Percentiles rank a stretch among this genome's conserved stretches.
Evolutionary conservation across 169 alveolate genomes (phyloP).

Genomic region (Eimeria acervulina): DNA sequence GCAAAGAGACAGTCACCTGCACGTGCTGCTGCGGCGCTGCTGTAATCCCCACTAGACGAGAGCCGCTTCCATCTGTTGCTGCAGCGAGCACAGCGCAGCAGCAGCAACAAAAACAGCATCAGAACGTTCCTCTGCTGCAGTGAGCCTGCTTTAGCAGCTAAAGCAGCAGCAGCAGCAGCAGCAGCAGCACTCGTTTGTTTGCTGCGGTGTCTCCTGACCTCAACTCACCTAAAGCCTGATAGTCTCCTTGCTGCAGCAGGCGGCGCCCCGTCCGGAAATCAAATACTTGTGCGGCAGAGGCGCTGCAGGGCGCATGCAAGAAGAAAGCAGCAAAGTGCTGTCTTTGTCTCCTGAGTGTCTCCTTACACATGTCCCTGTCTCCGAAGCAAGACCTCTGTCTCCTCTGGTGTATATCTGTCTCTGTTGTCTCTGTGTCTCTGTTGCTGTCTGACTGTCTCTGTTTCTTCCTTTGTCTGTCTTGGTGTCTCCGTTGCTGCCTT

Average conservation of each 20-base stretch:
- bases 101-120: neutral
- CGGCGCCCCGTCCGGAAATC: neutral
- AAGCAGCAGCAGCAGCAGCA: slow-evolving; percentile 9
- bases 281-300: neutral
- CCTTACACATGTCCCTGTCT: too few species aligned
- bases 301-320: slow-evolving; percentile 23
- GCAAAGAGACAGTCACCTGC: neutral
- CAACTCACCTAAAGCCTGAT: neutral
- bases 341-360: neutral
- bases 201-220: too few species aligned
- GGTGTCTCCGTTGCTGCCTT: neutral
- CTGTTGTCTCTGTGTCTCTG: neutral
- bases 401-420: neutral
- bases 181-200: too few species aligned
- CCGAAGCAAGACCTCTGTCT: neutral
- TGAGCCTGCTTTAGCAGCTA: too few species aligned
- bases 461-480: neutral
- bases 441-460: neutral
- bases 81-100: neutral
- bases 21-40: neutral
- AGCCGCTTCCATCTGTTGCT: slow-evolving; percentile 61
- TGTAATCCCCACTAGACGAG: slow-evolving; percentile 30
- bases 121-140: slow-evolving; percentile 14
- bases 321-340: neutral
- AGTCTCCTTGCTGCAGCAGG: neutral